Evolutionary conservation across 192 early-diverging fungal species (phyloP), one percentile per base, ranked within the genome.

Genomic region (Coemansia sp.): DNA sequence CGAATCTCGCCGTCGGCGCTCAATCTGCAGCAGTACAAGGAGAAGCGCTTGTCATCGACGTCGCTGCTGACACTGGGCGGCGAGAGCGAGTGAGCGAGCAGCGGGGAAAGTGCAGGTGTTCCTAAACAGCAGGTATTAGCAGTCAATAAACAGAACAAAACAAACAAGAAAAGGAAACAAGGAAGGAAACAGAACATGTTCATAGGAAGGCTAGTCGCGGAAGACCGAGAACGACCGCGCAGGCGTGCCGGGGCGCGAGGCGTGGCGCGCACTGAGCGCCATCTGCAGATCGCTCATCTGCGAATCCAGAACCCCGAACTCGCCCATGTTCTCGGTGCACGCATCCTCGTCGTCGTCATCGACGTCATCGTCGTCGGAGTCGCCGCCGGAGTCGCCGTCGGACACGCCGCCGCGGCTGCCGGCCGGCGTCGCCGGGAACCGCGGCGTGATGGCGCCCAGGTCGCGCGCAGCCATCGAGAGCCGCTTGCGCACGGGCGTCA

Each of bases 211-310:
- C 10, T 65, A 64, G 56, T 71, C 69, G 1, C 63, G 62, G 21
- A 65, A 71, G 2, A 71, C 56, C 6, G 63, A 58, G 60, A 71
- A 65, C 56, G 60, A 0, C 9, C 63, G 69, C 18, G 56, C 57
- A 9, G 56, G 38, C 6, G 56, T 15, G 48, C 10, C 50, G 41
- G 43, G 39, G 13, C 32, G 19, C 47, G 61, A 63, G 10, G 50
- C 39, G 48, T 65, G 65, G 54, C 66, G 54, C 12, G 48, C 23
- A 18, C 72, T 67, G 2, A 75, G 73, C 37, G 72, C 59, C 73
- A 75, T 72, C 56, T 81, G 72, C 37, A 81, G 66, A 56, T 81
- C 72, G 49, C 66, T 69, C 78, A 81, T 75, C 40, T 81, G 78
- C 47, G 63, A 67, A 15, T 81, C 78, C 16, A 81, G 39, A 1